These are phyloP conservation scores for Fremontodendron californicum DNA, from an alignment of 345 rosid species.

Conservation along the genomic window DNA sequence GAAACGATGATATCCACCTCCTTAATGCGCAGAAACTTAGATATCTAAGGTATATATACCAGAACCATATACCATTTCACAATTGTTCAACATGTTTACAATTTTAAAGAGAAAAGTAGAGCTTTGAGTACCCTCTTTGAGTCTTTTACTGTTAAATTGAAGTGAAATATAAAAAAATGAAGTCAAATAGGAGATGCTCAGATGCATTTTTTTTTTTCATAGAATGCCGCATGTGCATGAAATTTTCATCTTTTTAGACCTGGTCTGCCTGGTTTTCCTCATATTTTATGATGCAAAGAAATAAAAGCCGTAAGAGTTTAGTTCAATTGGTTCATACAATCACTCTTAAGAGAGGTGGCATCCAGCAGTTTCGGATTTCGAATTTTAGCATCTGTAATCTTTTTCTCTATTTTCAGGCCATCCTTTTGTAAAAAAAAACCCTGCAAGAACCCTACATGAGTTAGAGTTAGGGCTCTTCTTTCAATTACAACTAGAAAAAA, in stretches of 20 bases:
- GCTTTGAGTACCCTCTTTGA: background rate
- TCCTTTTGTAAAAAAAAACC: too few species aligned
- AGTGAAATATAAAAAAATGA: background rate
- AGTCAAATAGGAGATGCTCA: background rate
- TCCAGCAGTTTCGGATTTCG: too few species aligned
- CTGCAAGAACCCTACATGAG: background rate
- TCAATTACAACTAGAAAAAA: too few species aligned
- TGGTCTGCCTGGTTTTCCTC: background rate
- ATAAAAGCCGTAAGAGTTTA: too few species aligned
- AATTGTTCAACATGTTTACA: background rate
- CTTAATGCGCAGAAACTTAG: background rate
- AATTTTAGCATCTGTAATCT: too few species aligned
- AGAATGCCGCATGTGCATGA: background rate
- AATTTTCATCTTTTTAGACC: background rate
- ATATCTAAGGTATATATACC: background rate
- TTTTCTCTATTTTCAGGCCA: too few species aligned
- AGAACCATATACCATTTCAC: background rate
- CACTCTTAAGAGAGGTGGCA: too few species aligned
- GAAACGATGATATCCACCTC: conserved; percentile 35
- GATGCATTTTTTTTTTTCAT: background rate
- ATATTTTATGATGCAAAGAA: background rate
- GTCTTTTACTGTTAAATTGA: background rate
- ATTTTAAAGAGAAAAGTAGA: background rate
- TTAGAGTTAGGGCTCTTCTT: background rate
- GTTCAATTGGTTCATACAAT: too few species aligned